Base-by-base conservation (phyloP, 331 rosid species). In the Spiraea crenata region DNA sequence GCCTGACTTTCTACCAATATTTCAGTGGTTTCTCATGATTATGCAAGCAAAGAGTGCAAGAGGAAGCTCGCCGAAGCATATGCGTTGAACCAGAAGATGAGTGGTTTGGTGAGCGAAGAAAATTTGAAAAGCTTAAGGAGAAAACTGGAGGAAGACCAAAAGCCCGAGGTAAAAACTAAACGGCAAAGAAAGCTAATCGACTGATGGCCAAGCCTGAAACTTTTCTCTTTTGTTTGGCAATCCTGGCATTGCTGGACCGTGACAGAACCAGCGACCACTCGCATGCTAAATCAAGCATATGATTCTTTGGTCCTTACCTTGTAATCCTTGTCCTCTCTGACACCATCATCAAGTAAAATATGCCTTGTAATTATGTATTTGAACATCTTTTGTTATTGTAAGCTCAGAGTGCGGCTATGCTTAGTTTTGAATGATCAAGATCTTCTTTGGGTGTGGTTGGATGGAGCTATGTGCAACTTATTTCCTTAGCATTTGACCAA, bases 11-110 rank as follows among this genome's bases (percentile, higher is more conserved):
- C 52, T 15, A 64, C 20, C 11, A 15, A 25, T 42, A 75, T 77
- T 83, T 81, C 88, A 93, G 98, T 93, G 83, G 98, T 93, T 76
- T 82, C 82, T 70, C 97, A 90, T 61, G 97, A 90, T 71, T 65
- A 81, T 71, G 92, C 95, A 39, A 93, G 84, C 85, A 93, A 93
- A 72, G 97, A 90, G 54, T 88, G 97, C 79, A 74, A 76, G 79
- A 84, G 86, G 74, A 83, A 79, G 74, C 76, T 90, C 91, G 95
- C 72, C 2, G 95, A 89, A 72, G 88, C 97, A 54, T 93, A 93
- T 74, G 90, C 91, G 34, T 72, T 90, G 86, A 93, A 83, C 84
- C 77, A 84, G 66, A 75, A 82, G 72, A n/a, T 77, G 87, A 81
- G 84, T 72, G 89, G 93, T 17, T 39, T 57, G 75, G 85, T 93